phyloP scores from a whole-genome alignment of 2,329 filamentous ascomycete genomes.

The Aspergillus tamarii region DNA sequence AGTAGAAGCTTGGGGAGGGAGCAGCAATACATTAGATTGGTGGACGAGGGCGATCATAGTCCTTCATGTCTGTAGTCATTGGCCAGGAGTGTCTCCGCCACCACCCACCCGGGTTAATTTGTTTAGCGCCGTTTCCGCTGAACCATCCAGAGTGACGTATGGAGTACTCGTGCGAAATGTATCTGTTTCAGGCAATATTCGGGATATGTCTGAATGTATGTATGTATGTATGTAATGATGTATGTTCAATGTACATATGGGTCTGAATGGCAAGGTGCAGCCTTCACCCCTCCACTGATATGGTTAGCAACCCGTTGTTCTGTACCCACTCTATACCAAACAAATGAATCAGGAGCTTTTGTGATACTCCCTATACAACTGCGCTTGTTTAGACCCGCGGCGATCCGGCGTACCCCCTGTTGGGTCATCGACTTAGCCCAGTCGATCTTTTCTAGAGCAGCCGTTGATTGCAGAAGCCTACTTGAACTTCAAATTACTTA shows the following conservation, averaged over 20 bases:
- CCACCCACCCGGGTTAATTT: slow-evolving; percentile 14
- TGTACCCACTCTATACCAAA: not conserved
- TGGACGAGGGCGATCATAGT: not conserved
- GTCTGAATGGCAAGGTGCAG: not conserved
- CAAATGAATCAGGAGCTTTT: not conserved
- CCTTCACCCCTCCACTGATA: not conserved
- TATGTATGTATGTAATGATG: not conserved
- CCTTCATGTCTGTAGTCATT: slow-evolving; percentile 21
- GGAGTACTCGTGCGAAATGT: not conserved
- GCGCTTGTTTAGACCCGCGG: slow-evolving; percentile 10
- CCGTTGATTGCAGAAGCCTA: slow-evolving; percentile 21
- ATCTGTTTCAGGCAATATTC: not conserved
- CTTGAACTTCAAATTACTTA: slow-evolving; percentile 11
- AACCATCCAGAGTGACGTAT: slow-evolving; percentile 1
- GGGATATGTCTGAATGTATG: not conserved
- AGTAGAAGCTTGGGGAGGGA: not conserved
- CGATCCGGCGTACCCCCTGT: slow-evolving; percentile 7
- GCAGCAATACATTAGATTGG: slow-evolving; percentile 24
- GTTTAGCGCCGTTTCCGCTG: slow-evolving; percentile 22
- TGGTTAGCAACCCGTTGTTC: not conserved
- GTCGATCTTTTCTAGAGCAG: slow-evolving; percentile 21
- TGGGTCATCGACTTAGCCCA: slow-evolving; percentile 12
- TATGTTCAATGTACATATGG: not conserved
- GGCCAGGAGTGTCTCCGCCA: slow-evolving; percentile 23
- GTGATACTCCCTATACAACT: not conserved